Evolutionary conservation across 805 yeast species (phyloP).

Genomic region (Candida schatavii): DNA sequence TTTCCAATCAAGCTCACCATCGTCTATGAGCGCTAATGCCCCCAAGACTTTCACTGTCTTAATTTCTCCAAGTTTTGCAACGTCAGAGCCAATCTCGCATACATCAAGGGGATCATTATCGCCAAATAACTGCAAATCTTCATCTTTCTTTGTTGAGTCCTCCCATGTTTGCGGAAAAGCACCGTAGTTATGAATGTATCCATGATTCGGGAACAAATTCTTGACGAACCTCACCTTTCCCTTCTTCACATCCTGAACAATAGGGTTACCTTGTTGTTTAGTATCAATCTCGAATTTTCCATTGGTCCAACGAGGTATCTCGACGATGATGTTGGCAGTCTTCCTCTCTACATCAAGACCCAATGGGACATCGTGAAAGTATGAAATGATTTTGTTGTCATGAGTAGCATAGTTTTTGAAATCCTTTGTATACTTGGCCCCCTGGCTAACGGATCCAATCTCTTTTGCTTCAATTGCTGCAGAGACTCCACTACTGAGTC

Average conservation of each 20-base stretch:
- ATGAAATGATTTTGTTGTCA: slow-evolving; percentile 50
- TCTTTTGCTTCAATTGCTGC: not conserved
- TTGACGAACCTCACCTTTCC: slow-evolving; percentile 73
- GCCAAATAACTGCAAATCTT: slow-evolving; percentile 43
- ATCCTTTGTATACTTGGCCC: slow-evolving; percentile 32
- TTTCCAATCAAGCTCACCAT: slow-evolving; percentile 90
- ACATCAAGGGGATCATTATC: slow-evolving; percentile 56
- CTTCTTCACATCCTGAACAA: slow-evolving; percentile 74
- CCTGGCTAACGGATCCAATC: slow-evolving; percentile 13
- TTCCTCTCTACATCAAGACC: slow-evolving; percentile 36
- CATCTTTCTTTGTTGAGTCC: slow-evolving; percentile 63
- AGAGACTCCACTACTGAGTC: not conserved
- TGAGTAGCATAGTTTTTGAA: slow-evolving; percentile 45
- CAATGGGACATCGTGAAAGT: slow-evolving; percentile 71
- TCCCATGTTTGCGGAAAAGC: slow-evolving; percentile 97
- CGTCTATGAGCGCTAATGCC: slow-evolving; percentile 90
- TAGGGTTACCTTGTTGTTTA: slow-evolving; percentile 63
- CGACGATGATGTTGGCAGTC: slow-evolving; percentile 47
- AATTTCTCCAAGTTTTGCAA: slow-evolving; percentile 68
- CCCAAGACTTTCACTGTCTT: slow-evolving; percentile 91
- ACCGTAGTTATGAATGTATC: slow-evolving; percentile 85
- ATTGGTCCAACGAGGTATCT: slow-evolving; percentile 66
- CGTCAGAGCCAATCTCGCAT: slow-evolving; percentile 80
- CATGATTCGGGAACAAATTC: slow-evolving; percentile 79
- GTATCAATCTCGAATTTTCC: slow-evolving; percentile 79